Base-by-base conservation (phyloP, 768 basidiomycete species). In the Jaapia argillacea region DNA sequence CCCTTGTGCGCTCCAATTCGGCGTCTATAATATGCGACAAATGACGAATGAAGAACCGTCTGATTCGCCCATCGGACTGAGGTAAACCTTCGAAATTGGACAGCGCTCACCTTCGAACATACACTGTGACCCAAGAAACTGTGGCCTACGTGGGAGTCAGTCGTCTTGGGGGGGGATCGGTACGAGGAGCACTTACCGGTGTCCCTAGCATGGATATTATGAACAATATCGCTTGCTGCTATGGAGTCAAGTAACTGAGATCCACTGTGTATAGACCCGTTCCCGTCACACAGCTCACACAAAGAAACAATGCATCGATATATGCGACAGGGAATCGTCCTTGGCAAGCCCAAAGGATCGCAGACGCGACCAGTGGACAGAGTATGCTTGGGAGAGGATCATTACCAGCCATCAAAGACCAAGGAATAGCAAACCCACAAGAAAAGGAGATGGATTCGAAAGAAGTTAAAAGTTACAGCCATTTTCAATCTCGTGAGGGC, bases 341-440 rank as follows among this genome's bases (percentile, higher is more conserved):
- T 40, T 69, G 71, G 39, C 56, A 59, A 1, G 62, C 71, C 51
- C 65, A 72, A 43, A 76, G 64, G 47, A 78, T 64, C 24, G 56
- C 63, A 12, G 67, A 58, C 3, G 57, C 52, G 44, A 74, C 45
- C 23, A 74, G 52, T 2, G 74, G 73, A 1, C 60, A 40, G 24
- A 64, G 27, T 7, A 50, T 54, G 36, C 60, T 61, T 33, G 28
- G 10, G 28, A 51, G 21, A 14, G 23, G 41, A 43, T 1, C 14
- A 14, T 5, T 31, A 27, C 24, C 1, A n/a, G 13, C 22, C 3
- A 22, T 22, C 5, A 18, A 7, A 41, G 27, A 10, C 13, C n/a
- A n/a, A n/a, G n/a, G n/a, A n/a, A n/a, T 4, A 7, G 16, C 6
- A 37, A 20, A 21, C 57, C 50, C 43, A 58, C 61, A 61, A 61